phyloP scores from a whole-genome alignment of 495 filamentous ascomycete species.

The Delitschia confertaspora region DNA sequence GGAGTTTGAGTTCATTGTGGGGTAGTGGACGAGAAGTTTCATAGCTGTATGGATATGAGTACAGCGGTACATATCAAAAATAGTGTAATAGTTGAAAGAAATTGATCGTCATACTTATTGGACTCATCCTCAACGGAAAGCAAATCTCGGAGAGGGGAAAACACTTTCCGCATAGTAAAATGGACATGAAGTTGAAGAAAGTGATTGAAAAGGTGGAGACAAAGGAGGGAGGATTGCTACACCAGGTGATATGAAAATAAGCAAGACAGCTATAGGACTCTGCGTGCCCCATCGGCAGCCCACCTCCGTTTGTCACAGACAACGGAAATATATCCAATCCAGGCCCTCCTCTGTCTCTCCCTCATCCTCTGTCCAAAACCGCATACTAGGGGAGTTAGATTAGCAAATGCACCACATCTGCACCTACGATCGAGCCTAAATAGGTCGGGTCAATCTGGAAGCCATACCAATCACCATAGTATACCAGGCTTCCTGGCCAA shows the following conservation, averaged over 20 bases:
- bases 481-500: no score
- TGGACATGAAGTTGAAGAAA: neutral
- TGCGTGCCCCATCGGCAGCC: no score
- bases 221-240: no score
- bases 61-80: no score
- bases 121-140: neutral
- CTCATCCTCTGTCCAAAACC: neutral
- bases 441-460: neutral
- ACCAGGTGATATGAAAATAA: neutral
- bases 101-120: constrained; percentile 1
- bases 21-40: constrained; percentile 6
- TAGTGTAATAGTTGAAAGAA: neutral
- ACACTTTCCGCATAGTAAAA: constrained; percentile 2
- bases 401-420: constrained; percentile 7
- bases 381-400: neutral
- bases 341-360: no score
- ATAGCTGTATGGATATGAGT: neutral
- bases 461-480: constrained; percentile 15
- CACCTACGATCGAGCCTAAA: neutral
- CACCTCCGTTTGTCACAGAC: constrained; percentile 3
- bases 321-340: constrained; percentile 5
- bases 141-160: constrained; percentile 1
- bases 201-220: no score
- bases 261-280: neutral
- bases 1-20: neutral